phyloP scores from a whole-genome alignment of 208 protist species.

The Leishmania guyanensis region DNA sequence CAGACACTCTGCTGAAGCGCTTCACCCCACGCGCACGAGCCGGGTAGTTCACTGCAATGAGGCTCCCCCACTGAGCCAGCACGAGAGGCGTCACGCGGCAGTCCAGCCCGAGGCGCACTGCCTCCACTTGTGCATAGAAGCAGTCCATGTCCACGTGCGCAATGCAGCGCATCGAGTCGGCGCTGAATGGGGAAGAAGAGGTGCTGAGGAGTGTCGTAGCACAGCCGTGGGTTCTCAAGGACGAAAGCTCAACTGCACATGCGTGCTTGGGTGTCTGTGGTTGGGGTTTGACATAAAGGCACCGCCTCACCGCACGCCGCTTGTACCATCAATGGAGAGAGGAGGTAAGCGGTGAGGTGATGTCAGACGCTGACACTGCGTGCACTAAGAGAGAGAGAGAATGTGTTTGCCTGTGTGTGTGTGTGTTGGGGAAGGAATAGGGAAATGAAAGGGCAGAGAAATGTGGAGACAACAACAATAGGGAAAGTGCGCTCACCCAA shows the following conservation, averaged over 20 bases:
- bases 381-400: not conserved
- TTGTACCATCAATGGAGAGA: not conserved
- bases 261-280: not conserved
- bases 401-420: no score
- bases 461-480: not conserved
- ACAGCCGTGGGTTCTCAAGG: not conserved
- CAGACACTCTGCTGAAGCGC: conserved; percentile 54
- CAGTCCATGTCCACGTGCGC: conserved; percentile 93
- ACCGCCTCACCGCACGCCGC: not conserved
- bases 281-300: not conserved
- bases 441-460: not conserved
- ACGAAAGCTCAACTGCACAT: not conserved
- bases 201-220: not conserved
- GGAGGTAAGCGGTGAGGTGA: not conserved
- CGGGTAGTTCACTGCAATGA: conserved; percentile 92
- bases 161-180: conserved; percentile 52
- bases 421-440: not conserved
- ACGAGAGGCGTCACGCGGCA: conserved; percentile 70
- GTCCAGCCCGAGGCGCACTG: conserved; percentile 73
- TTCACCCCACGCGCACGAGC: conserved; percentile 68
- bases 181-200: not conserved
- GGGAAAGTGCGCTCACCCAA: not conserved
- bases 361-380: not conserved
- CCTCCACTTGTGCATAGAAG: conserved; percentile 94
- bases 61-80: conserved; percentile 71